Evolutionary conservation across 2,329 filamentous ascomycete species (phyloP).

Genomic region (Magnaporthiopsis poae): DNA sequence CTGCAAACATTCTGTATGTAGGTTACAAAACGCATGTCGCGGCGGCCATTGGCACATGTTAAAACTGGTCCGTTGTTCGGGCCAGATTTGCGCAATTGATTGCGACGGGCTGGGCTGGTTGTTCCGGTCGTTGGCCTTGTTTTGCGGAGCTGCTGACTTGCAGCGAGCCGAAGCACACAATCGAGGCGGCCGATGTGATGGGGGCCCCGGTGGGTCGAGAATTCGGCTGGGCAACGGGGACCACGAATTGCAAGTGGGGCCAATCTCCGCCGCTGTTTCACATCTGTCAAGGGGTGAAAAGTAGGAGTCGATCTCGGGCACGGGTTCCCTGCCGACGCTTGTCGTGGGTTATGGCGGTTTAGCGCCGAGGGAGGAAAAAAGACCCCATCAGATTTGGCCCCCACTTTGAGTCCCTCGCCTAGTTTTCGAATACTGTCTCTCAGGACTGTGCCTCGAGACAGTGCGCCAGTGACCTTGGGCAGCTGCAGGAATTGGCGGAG

Average conservation of each 20-base stretch:
- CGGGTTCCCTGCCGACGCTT: not conserved
- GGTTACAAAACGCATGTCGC: too few species aligned
- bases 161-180: not conserved
- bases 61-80: too few species aligned
- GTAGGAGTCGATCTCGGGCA: slow-evolving; percentile 2
- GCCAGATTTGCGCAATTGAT: not conserved
- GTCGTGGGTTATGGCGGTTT: not conserved
- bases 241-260: not conserved
- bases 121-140: not conserved
- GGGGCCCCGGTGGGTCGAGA: not conserved
- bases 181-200: not conserved
- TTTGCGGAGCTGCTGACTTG: not conserved
- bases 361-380: not conserved
- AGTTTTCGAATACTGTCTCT: too few species aligned
- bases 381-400: not conserved
- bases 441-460: not conserved
- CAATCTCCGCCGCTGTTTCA: slow-evolving; percentile 4
- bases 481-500: not conserved
- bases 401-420: not conserved
- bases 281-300: slow-evolving; percentile 2
- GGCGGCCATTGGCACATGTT: too few species aligned
- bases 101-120: not conserved
- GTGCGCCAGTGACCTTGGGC: not conserved
- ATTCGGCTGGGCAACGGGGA: not conserved
- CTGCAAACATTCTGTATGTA: too few species aligned